Evolutionary conservation across 2,329 filamentous ascomycete genomes (phyloP), one percentile per base, ranked within the genome.

Genomic region (Nectriaceae sp.): DNA sequence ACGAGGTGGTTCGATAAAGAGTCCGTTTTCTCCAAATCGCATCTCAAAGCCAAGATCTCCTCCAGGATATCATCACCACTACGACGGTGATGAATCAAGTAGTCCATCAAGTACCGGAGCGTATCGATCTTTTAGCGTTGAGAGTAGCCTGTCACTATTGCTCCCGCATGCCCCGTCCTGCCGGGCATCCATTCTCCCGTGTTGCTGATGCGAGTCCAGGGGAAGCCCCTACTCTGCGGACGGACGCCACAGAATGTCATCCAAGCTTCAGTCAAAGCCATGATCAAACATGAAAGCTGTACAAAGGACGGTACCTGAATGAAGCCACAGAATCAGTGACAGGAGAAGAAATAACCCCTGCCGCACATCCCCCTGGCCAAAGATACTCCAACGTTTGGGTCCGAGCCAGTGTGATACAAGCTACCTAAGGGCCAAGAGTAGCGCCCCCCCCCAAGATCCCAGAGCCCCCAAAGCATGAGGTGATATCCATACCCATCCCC

Each of bases 331-430:
- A 5, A 15, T 13, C 13, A 21, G 22, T 16, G 21, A n/a, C 18
- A 39, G 21, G 11, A 36, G 41, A 15, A 45, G 24, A 29, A 29
- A 29, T 13, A 29, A 57, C 51, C 53, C 59, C 46, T 59, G 59
- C 42, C 49, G 59, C 55, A 48, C 57, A 60, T 61, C 8, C 59
- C 59, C 59, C 59, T 59, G 57, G 47, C 53, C 53, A 48, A 45
- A 43, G 36, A 42, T n/a, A 33, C 41, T 44, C 38, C 52, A 40
- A 46, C 40, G 45, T 48, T 45, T 36, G 15, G 18, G 46, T 44
- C 41, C 41, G 42, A 45, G 33, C 19, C 21, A 18, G 47, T 47
- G 43, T 46, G 47, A 50, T 40, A 36, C 26, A 36, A 36, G 16
- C 47, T 40, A 47, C 40, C 39, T 24, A 15, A 16, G n/a, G 13